Evolutionary conservation across 345 rosid species (phyloP).

Genomic region (Ailanthus altissimus): DNA sequence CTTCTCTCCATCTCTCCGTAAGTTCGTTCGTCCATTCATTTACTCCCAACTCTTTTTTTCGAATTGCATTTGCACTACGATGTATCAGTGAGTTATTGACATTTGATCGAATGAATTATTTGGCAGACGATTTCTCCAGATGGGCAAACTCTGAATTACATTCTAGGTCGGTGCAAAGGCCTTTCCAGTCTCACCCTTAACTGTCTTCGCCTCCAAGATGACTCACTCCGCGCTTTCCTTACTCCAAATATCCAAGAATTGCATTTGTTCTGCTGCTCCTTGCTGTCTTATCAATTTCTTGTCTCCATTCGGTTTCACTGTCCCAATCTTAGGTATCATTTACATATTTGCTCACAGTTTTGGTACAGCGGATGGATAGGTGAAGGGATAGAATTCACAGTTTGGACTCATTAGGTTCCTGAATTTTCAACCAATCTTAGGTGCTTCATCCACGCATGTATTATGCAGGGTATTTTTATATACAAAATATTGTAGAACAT

Average conservation of each 20-base stretch:
- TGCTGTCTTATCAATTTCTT: constrained; percentile 37
- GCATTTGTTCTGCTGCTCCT: constrained; percentile 48
- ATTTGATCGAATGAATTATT: background rate
- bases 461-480: too few species aligned
- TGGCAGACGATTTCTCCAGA: constrained; percentile 47
- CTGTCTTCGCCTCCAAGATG: constrained; percentile 48
- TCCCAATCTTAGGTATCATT: constrained; percentile 53
- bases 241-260: constrained; percentile 43
- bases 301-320: constrained; percentile 43
- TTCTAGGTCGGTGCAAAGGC: constrained; percentile 36
- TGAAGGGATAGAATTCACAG: too few species aligned
- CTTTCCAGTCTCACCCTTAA: constrained; percentile 42
- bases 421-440: too few species aligned
- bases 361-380: too few species aligned
- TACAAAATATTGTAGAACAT: too few species aligned
- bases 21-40: background rate
- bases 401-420: too few species aligned
- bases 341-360: background rate
- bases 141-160: constrained; percentile 33
- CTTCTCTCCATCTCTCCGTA: constrained; percentile 50
- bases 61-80: background rate
- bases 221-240: constrained; percentile 33
- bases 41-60: too few species aligned
- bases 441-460: too few species aligned
- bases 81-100: background rate